These are phyloP conservation scores for Ogataea glucozyma DNA, from an alignment of 805 yeast species.

Conservation along the genomic window DNA sequence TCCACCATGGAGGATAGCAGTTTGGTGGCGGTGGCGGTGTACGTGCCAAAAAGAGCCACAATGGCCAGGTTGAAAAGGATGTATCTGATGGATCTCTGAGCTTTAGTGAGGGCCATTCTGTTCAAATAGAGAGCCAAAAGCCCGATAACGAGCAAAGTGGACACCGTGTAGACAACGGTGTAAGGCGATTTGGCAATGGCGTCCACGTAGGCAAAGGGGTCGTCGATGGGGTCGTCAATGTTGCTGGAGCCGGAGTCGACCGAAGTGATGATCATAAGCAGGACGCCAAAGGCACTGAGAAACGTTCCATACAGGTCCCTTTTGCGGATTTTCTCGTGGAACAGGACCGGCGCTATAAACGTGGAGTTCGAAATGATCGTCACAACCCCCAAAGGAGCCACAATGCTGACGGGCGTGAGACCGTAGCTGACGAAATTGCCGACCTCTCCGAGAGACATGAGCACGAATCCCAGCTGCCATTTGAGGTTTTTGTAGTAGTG, in stretches of 20 bases:
- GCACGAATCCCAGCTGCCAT: slow-evolving; percentile 45
- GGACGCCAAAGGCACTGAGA: slow-evolving; percentile 43
- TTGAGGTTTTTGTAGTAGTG: slow-evolving; percentile 18
- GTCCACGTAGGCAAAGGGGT: slow-evolving; percentile 33
- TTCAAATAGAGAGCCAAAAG: slow-evolving; percentile 17
- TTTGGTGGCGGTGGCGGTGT: slow-evolving; percentile 48
- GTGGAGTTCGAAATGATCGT: slow-evolving; percentile 49
- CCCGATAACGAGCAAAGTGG: slow-evolving; percentile 22
- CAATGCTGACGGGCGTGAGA: slow-evolving; percentile 46
- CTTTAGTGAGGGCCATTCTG: slow-evolving; percentile 4
- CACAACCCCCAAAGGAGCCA: slow-evolving; percentile 51
- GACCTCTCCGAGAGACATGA: slow-evolving; percentile 47
- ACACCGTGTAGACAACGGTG: slow-evolving; percentile 30
- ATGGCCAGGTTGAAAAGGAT: slow-evolving; percentile 36
- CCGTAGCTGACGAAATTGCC: slow-evolving; percentile 53
- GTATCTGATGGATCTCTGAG: slow-evolving; percentile 16
- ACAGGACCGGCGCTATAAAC: slow-evolving; percentile 46
- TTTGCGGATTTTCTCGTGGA: slow-evolving; percentile 38
- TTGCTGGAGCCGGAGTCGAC: slow-evolving; percentile 26
- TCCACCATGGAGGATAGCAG: slow-evolving; percentile 37
- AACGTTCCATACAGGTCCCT: slow-evolving; percentile 42
- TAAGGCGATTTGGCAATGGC: slow-evolving; percentile 28
- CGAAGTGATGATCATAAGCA: slow-evolving; percentile 42
- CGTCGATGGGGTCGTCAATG: slow-evolving; percentile 17
- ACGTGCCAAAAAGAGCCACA: slow-evolving; percentile 49